Conservation (phyloP, 202 grass and related monocot genomes). For the Dendrocalamus latiflorus region DNA sequence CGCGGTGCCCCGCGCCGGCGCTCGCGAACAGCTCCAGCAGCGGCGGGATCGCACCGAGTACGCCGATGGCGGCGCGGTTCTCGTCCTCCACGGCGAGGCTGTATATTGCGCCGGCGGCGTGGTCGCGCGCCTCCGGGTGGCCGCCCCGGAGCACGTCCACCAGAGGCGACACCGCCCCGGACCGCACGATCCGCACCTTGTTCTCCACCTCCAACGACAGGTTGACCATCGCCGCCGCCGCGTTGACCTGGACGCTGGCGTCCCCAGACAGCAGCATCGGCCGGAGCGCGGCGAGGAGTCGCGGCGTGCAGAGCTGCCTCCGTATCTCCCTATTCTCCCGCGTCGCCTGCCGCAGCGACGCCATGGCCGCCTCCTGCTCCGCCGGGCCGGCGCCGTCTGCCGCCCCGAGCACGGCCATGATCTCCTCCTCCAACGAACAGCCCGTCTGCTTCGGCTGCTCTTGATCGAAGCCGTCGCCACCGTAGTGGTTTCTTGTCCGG, state of each 20-base stretch:
- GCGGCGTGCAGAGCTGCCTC: conserved; percentile 60
- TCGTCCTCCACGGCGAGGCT: conserved; percentile 84
- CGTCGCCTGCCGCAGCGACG: conserved; percentile 60
- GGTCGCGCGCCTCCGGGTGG: conserved; percentile 68
- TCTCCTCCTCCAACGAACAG: conserved; percentile 55
- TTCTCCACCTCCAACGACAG: conserved; percentile 73
- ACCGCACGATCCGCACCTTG: conserved; percentile 70
- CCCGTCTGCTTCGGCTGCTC: conserved; percentile 8
- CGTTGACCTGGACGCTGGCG: conserved; percentile 58
- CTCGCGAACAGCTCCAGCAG: conserved; percentile 56
- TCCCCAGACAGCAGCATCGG: conserved; percentile 58
- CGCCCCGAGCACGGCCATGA: conserved; percentile 36
- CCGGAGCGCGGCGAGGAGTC: conserved; percentile 60
- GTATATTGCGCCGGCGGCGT: conserved; percentile 77
- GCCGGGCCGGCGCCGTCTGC: conserved; percentile 21
- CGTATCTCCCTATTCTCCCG: conserved; percentile 49
- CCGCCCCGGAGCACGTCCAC: conserved; percentile 59
- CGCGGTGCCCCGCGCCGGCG: conserved; percentile 5
- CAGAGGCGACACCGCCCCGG: conserved; percentile 67
- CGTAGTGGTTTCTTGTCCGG: conserved; percentile 1
- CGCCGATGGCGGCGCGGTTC: conserved; percentile 79
- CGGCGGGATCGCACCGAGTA: conserved; percentile 80
- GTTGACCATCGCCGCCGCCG: conserved; percentile 70
- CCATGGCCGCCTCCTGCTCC: conserved; percentile 59
- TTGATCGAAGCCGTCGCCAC: background rate